Conservation (phyloP, 495 filamentous ascomycete genomes). For the Penicillium bialowiezense region DNA sequence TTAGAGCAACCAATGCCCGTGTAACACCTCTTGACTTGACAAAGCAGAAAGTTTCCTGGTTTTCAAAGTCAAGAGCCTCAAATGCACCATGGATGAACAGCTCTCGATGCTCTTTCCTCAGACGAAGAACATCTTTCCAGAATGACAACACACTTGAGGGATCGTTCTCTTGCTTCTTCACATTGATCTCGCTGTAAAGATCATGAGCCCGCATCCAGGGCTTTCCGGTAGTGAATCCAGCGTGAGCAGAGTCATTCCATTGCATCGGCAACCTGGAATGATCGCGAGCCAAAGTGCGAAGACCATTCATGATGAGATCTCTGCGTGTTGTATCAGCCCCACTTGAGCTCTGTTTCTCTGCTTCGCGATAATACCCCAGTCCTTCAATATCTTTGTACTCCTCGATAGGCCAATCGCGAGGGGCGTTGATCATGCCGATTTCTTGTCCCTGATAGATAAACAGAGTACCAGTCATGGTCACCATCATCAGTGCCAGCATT, state of each 20-base stretch:
- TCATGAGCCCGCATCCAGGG: slow-evolving; percentile 57
- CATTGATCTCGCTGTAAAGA: slow-evolving; percentile 42
- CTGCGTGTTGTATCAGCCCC: slow-evolving; percentile 13
- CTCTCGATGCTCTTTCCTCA: slow-evolving; percentile 48
- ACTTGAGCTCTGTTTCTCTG: slow-evolving; percentile 2
- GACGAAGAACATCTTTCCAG: slow-evolving; percentile 40
- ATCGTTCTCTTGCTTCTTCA: slow-evolving; percentile 36
- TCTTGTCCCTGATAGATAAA: slow-evolving; percentile 72
- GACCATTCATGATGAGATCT: slow-evolving; percentile 12
- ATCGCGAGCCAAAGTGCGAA: slow-evolving; percentile 38
- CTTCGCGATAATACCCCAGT: slow-evolving; percentile 49
- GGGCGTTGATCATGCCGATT: slow-evolving; percentile 65
- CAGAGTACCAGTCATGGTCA: slow-evolving; percentile 57
- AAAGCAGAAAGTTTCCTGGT: slow-evolving; percentile 32
- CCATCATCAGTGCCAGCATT: slow-evolving; percentile 53
- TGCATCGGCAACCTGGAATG: slow-evolving; percentile 56
- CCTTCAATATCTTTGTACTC: slow-evolving; percentile 65
- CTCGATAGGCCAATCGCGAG: slow-evolving; percentile 53
- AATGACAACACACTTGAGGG: slow-evolving; percentile 39
- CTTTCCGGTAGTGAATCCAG: slow-evolving; percentile 33
- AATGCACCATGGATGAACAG: slow-evolving; percentile 55
- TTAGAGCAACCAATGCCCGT: slow-evolving; percentile 19
- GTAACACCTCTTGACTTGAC: slow-evolving; percentile 13
- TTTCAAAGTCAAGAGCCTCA: slow-evolving; percentile 34
- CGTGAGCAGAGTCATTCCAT: slow-evolving; percentile 51